Percentiles rank a stretch among this genome's conserved stretches.
Evolutionary conservation across 2,329 filamentous ascomycete species (phyloP).

Genomic region (Gliomastix tumulicola): DNA sequence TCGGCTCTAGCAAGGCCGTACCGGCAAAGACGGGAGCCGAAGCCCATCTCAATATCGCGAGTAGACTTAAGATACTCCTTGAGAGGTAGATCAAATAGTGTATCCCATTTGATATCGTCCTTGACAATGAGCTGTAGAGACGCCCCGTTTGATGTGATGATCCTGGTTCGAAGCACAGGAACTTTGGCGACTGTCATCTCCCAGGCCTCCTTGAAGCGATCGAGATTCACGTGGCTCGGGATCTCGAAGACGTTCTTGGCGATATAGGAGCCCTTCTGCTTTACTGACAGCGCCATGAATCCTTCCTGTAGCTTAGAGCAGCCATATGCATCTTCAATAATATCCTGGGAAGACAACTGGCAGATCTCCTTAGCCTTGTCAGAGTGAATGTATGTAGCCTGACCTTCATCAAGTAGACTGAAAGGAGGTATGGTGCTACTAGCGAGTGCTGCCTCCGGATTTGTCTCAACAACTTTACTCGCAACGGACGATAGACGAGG

Average conservation of each 20-base stretch:
- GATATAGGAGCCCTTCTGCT: conserved; percentile 10
- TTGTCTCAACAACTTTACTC: background rate
- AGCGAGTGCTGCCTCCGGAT: too few relatives aligned
- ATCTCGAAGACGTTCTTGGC: conserved; percentile 8
- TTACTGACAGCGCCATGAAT: conserved; percentile 21
- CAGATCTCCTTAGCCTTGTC: conserved; percentile 12
- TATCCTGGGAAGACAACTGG: background rate
- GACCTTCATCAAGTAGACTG: background rate
- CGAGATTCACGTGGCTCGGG: conserved; percentile 4
- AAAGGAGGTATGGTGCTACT: too few relatives aligned
- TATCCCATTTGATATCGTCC: conserved; percentile 2
- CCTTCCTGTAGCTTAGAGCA: conserved; percentile 27
- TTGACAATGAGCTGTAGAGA: conserved; percentile 3
- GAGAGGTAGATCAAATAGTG: background rate
- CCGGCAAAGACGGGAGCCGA: conserved; percentile 1
- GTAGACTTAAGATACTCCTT: background rate
- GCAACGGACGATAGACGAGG: background rate
- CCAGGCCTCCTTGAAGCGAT: conserved; percentile 9
- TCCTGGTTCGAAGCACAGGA: conserved; percentile 4
- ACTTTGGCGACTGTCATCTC: conserved; percentile 5
- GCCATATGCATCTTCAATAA: conserved; percentile 23
- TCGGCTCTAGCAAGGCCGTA: conserved; percentile 2
- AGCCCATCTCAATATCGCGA: conserved; percentile 2
- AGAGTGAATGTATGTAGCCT: background rate
- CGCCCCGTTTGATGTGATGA: conserved; percentile 4